Percentiles rank a stretch among this genome's conserved stretches.
Evolutionary conservation across 78 protist genomes (phyloP).

Genomic region (Diacronema lutheri): DNA sequence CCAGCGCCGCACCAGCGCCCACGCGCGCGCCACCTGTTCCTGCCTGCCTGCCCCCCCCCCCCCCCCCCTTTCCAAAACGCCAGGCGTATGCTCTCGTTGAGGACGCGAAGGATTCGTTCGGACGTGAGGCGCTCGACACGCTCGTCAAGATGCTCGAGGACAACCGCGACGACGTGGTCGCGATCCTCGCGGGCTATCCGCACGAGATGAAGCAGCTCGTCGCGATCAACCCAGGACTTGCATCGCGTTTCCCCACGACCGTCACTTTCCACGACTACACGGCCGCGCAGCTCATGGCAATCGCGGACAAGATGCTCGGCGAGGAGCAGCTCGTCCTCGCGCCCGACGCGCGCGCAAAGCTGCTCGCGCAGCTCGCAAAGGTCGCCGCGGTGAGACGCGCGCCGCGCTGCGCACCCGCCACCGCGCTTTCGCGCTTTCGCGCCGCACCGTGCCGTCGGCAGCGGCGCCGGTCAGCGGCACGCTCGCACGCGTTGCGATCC

Average conservation of each 20-base stretch:
- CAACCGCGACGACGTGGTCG: constrained; percentile 26
- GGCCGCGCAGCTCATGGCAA: not conserved
- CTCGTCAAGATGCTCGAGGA: constrained; percentile 34
- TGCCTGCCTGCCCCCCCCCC: no score
- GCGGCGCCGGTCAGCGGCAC: no score
- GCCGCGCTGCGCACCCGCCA: no score
- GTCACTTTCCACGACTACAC: constrained; percentile 18
- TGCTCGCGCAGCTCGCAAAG: not conserved
- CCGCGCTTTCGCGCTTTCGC: no score
- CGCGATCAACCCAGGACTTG: constrained; percentile 13
- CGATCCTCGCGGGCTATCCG: constrained; percentile 36
- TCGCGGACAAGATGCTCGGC: not conserved
- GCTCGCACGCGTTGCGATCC: no score
- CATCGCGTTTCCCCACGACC: constrained; percentile 13
- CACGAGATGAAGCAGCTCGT: constrained; percentile 5
- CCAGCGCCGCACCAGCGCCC: no score
- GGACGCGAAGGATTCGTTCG: not conserved
- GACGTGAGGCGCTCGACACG: constrained; percentile 31
- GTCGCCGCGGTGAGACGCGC: no score
- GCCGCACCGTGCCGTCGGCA: no score
- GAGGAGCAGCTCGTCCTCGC: not conserved
- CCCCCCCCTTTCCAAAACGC: no score
- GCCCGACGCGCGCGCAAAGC: not conserved
- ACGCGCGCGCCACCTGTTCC: no score
- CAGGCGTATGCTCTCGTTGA: constrained; percentile 24